A percentile compares a stretch with the other conserved stretches of the same genome.
These are phyloP conservation scores for Podaxis sp. DNA, from an alignment of 768 basidiomycete genomes.

Conservation along the genomic window DNA sequence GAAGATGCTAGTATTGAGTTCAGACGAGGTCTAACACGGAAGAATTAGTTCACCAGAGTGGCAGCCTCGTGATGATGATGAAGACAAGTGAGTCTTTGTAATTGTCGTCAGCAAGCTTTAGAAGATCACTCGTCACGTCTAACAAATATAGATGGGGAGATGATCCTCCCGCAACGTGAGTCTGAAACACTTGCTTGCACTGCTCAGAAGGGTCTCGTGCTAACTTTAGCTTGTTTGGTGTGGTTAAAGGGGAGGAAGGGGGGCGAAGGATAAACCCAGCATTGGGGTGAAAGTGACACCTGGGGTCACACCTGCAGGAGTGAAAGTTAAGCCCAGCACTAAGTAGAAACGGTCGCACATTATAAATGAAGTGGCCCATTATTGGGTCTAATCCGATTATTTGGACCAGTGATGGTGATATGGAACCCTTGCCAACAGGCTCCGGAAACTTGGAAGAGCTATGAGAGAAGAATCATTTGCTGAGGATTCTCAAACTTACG, in stretches of 20 bases:
- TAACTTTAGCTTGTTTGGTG: neutral
- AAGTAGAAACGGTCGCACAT: neutral
- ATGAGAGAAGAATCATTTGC: no score
- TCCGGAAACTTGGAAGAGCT: no score
- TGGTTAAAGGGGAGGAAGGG: neutral
- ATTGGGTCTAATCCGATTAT: no score
- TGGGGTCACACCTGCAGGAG: neutral
- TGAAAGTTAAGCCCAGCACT: neutral
- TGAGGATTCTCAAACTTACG: no score
- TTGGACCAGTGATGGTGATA: no score
- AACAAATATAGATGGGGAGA: slow-evolving; percentile 3
- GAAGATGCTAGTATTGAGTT: neutral
- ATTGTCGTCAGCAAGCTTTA: neutral
- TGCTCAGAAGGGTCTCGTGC: neutral
- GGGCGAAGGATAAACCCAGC: neutral
- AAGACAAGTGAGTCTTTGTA: neutral
- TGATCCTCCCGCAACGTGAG: neutral
- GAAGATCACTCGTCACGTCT: neutral
- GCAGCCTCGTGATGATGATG: neutral
- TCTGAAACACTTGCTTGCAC: slow-evolving; percentile 6
- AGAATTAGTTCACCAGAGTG: neutral
- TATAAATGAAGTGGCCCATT: neutral
- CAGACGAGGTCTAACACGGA: neutral
- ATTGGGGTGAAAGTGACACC: neutral
- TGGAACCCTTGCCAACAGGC: no score